Evolutionary conservation across 371 early-diverging fungal genomes (phyloP).

Genomic region (Gilbertella persicaria): DNA sequence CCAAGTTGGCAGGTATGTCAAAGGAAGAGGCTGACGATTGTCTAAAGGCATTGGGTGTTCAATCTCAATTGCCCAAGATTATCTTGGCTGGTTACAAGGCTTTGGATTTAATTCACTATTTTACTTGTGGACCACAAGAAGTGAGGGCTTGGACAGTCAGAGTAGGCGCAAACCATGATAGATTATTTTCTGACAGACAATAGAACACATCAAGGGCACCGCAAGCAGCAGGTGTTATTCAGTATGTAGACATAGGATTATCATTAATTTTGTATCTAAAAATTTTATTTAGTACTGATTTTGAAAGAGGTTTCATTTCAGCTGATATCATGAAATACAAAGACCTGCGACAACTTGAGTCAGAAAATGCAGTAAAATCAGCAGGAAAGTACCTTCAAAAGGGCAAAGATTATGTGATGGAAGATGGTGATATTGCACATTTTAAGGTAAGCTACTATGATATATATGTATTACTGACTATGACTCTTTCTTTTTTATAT

Average conservation of each 20-base stretch:
- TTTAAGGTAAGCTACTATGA: constrained; percentile 57
- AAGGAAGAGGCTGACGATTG: constrained; percentile 44
- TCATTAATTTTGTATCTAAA: neutral
- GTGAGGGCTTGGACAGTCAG: constrained; percentile 84
- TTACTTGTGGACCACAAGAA: constrained; percentile 89
- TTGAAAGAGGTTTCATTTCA: constrained; percentile 89
- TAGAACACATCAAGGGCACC: constrained; percentile 82
- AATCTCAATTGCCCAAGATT: constrained; percentile 73
- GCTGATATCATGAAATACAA: constrained; percentile 86
- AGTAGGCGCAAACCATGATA: too few species aligned
- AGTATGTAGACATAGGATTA: constrained; percentile 29
- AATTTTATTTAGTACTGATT: constrained; percentile 73
- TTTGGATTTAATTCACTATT: constrained; percentile 87
- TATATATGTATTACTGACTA: neutral
- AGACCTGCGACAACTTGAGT: constrained; percentile 65
- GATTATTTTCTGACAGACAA: too few species aligned
- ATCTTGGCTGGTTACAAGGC: constrained; percentile 86
- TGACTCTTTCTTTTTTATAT: neutral
- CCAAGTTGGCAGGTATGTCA: constrained; percentile 37
- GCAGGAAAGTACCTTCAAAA: constrained; percentile 74
- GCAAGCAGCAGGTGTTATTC: constrained; percentile 91
- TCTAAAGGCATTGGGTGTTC: constrained; percentile 35
- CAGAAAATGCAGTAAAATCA: constrained; percentile 39
- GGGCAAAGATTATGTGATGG: constrained; percentile 93
- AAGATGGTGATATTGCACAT: constrained; percentile 91